phyloP scores from a whole-genome alignment of 2,329 filamentous ascomycete genomes.

The Neonectria ditissima region DNA sequence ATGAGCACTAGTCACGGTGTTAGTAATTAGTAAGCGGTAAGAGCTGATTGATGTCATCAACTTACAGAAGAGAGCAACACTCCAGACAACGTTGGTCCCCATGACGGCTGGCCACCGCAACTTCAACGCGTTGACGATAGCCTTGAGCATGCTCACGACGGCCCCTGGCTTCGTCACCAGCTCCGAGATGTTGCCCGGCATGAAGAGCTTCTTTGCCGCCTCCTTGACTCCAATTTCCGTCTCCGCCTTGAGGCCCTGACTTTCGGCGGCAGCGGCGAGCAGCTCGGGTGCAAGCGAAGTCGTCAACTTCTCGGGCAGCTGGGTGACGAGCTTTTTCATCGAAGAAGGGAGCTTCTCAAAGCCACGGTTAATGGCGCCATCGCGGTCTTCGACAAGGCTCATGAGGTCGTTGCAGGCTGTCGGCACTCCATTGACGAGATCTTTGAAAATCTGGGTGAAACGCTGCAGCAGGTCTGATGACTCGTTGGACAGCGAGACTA shows the following conservation, averaged over 20 bases:
- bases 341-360: slow-evolving; percentile 79
- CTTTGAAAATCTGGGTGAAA: slow-evolving; percentile 92
- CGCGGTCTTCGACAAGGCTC: slow-evolving; percentile 69
- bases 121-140: slow-evolving; percentile 91
- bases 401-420: slow-evolving; percentile 93
- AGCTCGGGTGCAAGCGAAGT: slow-evolving; percentile 82
- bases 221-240: slow-evolving; percentile 68
- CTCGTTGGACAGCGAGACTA: slow-evolving; percentile 85
- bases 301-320: slow-evolving; percentile 85
- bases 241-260: slow-evolving; percentile 72
- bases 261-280: slow-evolving; percentile 81
- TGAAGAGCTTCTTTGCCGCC: slow-evolving; percentile 74
- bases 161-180: slow-evolving; percentile 89
- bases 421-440: slow-evolving; percentile 90
- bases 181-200: slow-evolving; percentile 79
- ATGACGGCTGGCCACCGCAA: slow-evolving; percentile 90
- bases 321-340: slow-evolving; percentile 87
- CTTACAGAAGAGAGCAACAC: slow-evolving; percentile 87
- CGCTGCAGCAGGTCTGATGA: slow-evolving; percentile 83
- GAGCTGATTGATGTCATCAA: slow-evolving; percentile 6
- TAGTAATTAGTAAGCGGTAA: slow-evolving; percentile 20
- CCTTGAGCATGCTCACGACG: slow-evolving; percentile 83
- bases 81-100: slow-evolving; percentile 92
- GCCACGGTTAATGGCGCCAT: slow-evolving; percentile 68
- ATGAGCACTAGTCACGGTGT: slow-evolving; percentile 73